Conservation (phyloP, 257 asterid genomes). For the Solanum sitiens region DNA sequence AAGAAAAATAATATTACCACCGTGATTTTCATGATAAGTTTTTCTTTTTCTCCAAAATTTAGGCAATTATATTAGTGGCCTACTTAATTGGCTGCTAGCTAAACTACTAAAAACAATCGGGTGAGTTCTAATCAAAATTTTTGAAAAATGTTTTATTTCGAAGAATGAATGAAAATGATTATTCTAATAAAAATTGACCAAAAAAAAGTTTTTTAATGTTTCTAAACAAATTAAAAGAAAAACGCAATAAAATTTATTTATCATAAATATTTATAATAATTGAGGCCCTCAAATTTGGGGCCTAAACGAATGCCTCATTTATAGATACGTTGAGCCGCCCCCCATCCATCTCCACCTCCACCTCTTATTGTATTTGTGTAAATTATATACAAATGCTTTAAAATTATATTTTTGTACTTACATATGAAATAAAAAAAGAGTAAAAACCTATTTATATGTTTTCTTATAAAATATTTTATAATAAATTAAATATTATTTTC, state of each 20-base stretch:
- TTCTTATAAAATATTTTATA: not conserved
- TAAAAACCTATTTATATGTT: not conserved
- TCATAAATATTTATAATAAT: too few relatives aligned
- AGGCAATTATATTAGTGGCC: not conserved
- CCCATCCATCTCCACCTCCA: not conserved
- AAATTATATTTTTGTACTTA: not conserved
- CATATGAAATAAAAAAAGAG: not conserved
- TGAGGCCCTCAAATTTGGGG: too few relatives aligned
- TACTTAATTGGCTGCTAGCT: not conserved
- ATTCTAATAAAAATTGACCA: not conserved
- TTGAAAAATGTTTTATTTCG: not conserved
- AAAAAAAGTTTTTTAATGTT: too few relatives aligned
- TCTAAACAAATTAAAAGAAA: too few relatives aligned
- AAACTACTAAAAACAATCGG: not conserved
- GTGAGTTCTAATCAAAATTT: not conserved
- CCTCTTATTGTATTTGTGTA: not conserved
- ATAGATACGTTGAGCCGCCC: too few relatives aligned
- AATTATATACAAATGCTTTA: not conserved
- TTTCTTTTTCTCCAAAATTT: not conserved
- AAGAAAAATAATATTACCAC: not conserved
- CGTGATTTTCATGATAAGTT: too few relatives aligned
- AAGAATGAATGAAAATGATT: not conserved
- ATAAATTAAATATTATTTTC: not conserved
- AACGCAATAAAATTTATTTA: too few relatives aligned
- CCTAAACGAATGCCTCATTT: too few relatives aligned